Evolutionary conservation across 164 flowering plant genomes (phyloP).

Genomic region (Sextonia rubra): DNA sequence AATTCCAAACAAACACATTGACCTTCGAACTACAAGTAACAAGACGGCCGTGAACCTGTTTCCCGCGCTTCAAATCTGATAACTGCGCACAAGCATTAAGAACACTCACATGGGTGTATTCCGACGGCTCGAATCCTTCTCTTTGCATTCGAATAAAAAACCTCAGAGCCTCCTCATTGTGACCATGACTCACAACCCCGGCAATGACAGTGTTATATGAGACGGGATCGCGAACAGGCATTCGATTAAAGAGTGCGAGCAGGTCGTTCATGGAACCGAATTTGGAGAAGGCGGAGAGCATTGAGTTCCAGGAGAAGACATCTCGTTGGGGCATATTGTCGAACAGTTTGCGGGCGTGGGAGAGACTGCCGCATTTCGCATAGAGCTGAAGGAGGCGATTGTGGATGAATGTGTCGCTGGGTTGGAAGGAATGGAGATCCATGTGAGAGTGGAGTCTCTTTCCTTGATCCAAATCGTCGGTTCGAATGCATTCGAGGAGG

Average conservation of each 20-base stretch:
- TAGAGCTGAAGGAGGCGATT: slow-evolving; percentile 49
- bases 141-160: slow-evolving; percentile 33
- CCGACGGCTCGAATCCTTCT: slow-evolving; percentile 33
- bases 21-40: slow-evolving; percentile 15
- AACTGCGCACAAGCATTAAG: slow-evolving; percentile 42
- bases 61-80: slow-evolving; percentile 39
- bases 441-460: slow-evolving; percentile 46
- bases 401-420: slow-evolving; percentile 32
- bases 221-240: slow-evolving; percentile 37
- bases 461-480: slow-evolving; percentile 35
- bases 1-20: slow-evolving; percentile 42
- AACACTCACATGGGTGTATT: slow-evolving; percentile 38
- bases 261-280: slow-evolving; percentile 25
- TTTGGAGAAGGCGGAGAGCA: slow-evolving; percentile 39
- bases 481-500: slow-evolving; percentile 38
- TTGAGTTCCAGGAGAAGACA: slow-evolving; percentile 42
- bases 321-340: slow-evolving; percentile 29
- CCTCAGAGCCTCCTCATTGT: slow-evolving; percentile 22
- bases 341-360: slow-evolving; percentile 25
- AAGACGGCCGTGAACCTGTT: slow-evolving; percentile 48
- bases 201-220: slow-evolving; percentile 39
- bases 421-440: slow-evolving; percentile 30
- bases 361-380: slow-evolving; percentile 28
- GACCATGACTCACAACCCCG: slow-evolving; percentile 27
- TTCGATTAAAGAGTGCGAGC: slow-evolving; percentile 26